Base-by-base conservation (phyloP, 2,329 filamentous ascomycete species). In the Neurospora crassa region DNA sequence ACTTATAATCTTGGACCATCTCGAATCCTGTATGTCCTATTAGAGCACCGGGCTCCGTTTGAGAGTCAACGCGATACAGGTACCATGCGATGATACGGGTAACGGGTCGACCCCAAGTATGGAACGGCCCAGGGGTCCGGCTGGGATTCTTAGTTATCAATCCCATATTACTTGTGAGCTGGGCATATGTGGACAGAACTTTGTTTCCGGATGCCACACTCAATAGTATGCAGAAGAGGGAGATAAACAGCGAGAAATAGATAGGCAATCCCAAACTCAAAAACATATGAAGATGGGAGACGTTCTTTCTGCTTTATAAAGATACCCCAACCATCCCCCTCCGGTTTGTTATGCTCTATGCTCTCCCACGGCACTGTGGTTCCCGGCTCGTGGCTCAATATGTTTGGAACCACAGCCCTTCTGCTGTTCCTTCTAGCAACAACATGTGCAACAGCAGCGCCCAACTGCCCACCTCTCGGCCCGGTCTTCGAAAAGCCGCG, bases 381-480 rank as follows among this genome's bases (percentile, higher is more conserved):
- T 63, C 43, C 20, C 43, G 43, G n/a, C 8, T 45, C 43, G 53
- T 37, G 53, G 14, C 10, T 63, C 29, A 37, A 63, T 3, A 37
- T 37, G 53, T 37, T 63, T 29, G 14, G 37, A 14, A 16, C 41
- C 29, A 5, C 63, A 37, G 41, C 63, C 18, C n/a, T 47, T 8
- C 63, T 70, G 24, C 41, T 67, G 16, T 45, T 71, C 10, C 67
- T 72, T 12, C 14, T 87, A 14, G 69, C 70, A 20, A 69, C 71
- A 10, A 43, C 68, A 43, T 12, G 12, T 40, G 47, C 70, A 24
- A 42, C 70, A 4, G 70, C 41, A 37, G 75, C 72, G 11, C 78
- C 79, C 3, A 79, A 79, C 70, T 81, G 79, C 63, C 80, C 79
- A 0, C 80, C 78, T 14, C 77, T 77, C 14, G 80, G 80, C 0